These are phyloP conservation scores for Geosmithia morbida DNA, from an alignment of 2,329 filamentous ascomycete species.

Conservation along the genomic window DNA sequence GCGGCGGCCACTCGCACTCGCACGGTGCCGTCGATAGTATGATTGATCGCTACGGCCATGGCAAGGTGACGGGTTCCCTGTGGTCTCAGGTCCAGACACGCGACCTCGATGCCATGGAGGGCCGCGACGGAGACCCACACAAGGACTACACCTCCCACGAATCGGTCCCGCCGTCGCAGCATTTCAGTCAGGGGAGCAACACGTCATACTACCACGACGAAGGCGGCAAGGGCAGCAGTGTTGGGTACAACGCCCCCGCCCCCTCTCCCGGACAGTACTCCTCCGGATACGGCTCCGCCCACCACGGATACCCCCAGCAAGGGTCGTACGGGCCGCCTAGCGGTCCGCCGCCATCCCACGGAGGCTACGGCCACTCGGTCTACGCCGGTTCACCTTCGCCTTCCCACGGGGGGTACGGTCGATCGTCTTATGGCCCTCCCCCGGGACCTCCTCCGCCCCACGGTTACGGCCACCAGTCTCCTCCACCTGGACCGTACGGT, in stretches of 20 bases:
- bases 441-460: slow-evolving; percentile 1
- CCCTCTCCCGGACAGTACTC: slow-evolving; percentile 16
- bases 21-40: slow-evolving; percentile 21
- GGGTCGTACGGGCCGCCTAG: slow-evolving; percentile 7
- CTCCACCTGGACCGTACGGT: slow-evolving; percentile 14
- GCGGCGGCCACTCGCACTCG: slow-evolving; percentile 22
- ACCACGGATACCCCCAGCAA: neutral
- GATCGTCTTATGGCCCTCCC: neutral
- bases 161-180: slow-evolving; percentile 17
- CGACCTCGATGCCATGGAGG: slow-evolving; percentile 40
- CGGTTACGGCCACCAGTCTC: slow-evolving; percentile 3
- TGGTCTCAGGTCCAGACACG: slow-evolving; percentile 47
- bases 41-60: slow-evolving; percentile 33
- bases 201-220: slow-evolving; percentile 11
- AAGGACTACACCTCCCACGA: slow-evolving; percentile 22
- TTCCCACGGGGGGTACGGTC: slow-evolving; percentile 6
- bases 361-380: slow-evolving; percentile 7
- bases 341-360: slow-evolving; percentile 8
- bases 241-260: slow-evolving; percentile 11
- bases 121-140: slow-evolving; percentile 24
- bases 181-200: slow-evolving; percentile 26
- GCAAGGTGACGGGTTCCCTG: slow-evolving; percentile 42
- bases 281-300: slow-evolving; percentile 13
- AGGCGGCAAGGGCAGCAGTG: neutral
- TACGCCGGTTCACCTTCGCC: slow-evolving; percentile 1